Evolutionary conservation across 148 eudicot species (phyloP), one percentile per base, ranked within the genome.

Genomic region (Tetragonia tetragonoides): DNA sequence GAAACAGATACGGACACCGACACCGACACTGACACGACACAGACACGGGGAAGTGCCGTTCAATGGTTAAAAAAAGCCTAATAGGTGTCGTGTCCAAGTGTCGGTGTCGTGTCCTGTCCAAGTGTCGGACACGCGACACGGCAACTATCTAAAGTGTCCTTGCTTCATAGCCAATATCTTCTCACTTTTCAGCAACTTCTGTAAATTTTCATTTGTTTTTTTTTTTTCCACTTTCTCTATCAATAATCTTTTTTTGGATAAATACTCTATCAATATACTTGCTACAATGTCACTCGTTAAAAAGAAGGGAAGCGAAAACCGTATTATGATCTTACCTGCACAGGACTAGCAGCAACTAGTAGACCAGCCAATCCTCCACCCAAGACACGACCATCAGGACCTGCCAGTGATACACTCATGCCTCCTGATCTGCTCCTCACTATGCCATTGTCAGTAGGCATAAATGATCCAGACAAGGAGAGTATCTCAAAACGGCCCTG

Each of bases 401-500:
- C 91, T 6, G 93, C 93, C 68, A 95, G 82, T 38, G 92, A 88
- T 80, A 95, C 91, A 77, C 96, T 92, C 94, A 95, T 87, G 47
- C 97, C 97, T 51, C 98, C 98, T 42, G 96, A 77, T 82, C 93
- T 87, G 81, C 92, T 90, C 79, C 87, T 91, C 75, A 93, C 81
- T 57, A 90, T 85, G 16, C 97, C 97, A 73, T 82, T 83, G 60
- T 89, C 90, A 74, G 80, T 88, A 6, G 90, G 92, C 86, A 87
- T 89, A 77, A 89, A 92, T 56, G 97, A 91, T 66, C 98, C 97
- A 4, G 90, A 81, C 79, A 95, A 80, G 16, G 96, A 91, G 47
- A 92, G 91, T 71, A 95, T 90, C 82, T 92, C 96, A 80, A 92
- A 95, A 70, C 89, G 90, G n/a, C 98, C 98, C 98, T 95, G 90